A percentile compares a stretch with the other conserved stretches of the same genome.
Conservation (phyloP, 2,329 filamentous ascomycete genomes). For the Penicillium sp. region DNA sequence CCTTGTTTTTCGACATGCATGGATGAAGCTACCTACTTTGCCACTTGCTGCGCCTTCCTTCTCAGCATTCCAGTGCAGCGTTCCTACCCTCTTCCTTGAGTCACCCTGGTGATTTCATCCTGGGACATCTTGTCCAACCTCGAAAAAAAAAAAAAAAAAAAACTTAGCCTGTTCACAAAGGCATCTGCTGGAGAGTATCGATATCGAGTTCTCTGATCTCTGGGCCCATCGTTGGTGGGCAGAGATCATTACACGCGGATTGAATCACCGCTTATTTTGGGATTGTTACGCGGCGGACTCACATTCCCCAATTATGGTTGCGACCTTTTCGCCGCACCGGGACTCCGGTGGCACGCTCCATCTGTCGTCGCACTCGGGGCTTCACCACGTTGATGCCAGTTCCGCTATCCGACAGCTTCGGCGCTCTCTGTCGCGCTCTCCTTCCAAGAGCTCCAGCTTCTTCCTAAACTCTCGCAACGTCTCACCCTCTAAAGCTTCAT, state of each 20-base stretch:
- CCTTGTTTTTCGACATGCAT: conserved; percentile 22
- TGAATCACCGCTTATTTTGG: conserved; percentile 16
- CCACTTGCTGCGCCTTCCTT: conserved; percentile 22
- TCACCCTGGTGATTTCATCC: conserved; percentile 1
- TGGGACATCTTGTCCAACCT: not conserved
- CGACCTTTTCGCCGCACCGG: conserved; percentile 50
- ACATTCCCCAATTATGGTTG: conserved; percentile 41
- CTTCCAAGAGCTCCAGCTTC: conserved; percentile 74
- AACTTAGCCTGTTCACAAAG: not conserved
- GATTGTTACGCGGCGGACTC: conserved; percentile 14
- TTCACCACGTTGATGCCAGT: conserved; percentile 77
- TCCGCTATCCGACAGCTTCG: conserved; percentile 78
- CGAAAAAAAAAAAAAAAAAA: not conserved
- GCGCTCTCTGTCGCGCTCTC: conserved; percentile 87
- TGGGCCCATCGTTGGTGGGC: not conserved
- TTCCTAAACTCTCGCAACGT: conserved; percentile 54
- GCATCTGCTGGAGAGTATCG: not conserved
- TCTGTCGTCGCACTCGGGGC: conserved; percentile 79
- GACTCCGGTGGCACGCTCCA: conserved; percentile 73
- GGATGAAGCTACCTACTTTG: conserved; percentile 26
- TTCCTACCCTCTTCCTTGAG: conserved; percentile 14
- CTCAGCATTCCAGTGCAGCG: conserved; percentile 28
- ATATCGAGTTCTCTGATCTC: not conserved
- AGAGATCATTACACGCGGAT: conserved; percentile 4
- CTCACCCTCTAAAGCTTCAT: conserved; percentile 51